Conservation (phyloP, 108 stramenopile species). For the Fistulifera pelliculosa region DNA sequence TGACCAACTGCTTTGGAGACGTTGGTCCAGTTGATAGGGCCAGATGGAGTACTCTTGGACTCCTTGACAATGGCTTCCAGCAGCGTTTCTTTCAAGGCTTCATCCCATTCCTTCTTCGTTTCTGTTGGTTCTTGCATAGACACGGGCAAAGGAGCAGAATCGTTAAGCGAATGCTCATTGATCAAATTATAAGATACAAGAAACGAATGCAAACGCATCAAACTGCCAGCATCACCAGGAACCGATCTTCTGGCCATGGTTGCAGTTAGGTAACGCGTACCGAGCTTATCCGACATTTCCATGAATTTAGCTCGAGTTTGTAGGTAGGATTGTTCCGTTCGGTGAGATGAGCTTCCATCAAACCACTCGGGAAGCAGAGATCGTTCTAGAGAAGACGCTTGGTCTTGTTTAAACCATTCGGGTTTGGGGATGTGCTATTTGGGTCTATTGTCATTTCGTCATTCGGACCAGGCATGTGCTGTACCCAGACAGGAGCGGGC, state of each 20-base stretch:
- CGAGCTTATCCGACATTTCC: slow-evolving; percentile 37
- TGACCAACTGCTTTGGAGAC: slow-evolving; percentile 48
- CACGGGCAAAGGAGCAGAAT: slow-evolving; percentile 62
- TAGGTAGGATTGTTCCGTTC: slow-evolving; percentile 52
- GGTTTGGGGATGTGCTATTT: slow-evolving; percentile 29
- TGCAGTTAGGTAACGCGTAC: slow-evolving; percentile 50
- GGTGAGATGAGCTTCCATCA: slow-evolving; percentile 61
- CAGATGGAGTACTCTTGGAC: slow-evolving; percentile 15
- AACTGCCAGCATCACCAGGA: slow-evolving; percentile 72
- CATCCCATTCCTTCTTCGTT: slow-evolving; percentile 9
- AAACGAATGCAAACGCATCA: slow-evolving; percentile 59
- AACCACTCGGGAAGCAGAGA: slow-evolving; percentile 80
- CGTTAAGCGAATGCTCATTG: slow-evolving; percentile 59
- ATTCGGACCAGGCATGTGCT: slow-evolving; percentile 36
- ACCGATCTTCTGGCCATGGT: slow-evolving; percentile 60
- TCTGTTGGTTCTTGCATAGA: slow-evolving; percentile 31
- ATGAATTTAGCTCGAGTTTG: slow-evolving; percentile 51
- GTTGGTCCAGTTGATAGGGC: slow-evolving; percentile 49
- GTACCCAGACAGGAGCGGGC: slow-evolving; percentile 38
- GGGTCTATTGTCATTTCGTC: slow-evolving; percentile 40
- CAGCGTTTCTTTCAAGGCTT: slow-evolving; percentile 16
- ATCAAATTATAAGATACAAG: slow-evolving; percentile 55
- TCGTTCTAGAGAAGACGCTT: slow-evolving; percentile 58
- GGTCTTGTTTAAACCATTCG: slow-evolving; percentile 58
- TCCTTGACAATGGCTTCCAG: slow-evolving; percentile 31